phyloP scores from a whole-genome alignment of 768 basidiomycete species.

The Tulasnella sp. region DNA sequence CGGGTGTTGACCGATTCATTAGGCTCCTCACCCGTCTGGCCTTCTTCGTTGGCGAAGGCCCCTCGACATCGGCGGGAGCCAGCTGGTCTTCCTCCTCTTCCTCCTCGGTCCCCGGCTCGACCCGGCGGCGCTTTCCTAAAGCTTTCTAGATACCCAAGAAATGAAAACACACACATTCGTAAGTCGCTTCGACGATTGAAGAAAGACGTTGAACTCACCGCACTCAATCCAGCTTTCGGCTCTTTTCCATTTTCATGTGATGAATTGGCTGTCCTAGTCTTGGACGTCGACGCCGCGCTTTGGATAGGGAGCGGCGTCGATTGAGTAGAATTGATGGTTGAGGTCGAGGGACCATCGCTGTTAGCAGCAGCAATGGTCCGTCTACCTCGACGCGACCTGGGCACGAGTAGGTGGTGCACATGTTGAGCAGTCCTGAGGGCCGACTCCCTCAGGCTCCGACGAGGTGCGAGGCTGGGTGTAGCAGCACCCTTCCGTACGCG shows the following conservation, averaged over 20 bases:
- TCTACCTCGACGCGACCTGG: neutral
- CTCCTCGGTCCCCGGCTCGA: neutral
- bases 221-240: too few relatives aligned
- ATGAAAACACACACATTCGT: neutral
- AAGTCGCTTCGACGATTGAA: neutral
- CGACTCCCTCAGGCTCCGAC: neutral
- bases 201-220: too few relatives aligned
- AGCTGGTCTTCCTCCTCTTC: neutral
- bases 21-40: neutral
- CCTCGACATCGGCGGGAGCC: neutral
- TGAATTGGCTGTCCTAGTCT: too few relatives aligned
- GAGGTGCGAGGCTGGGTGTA: neutral
- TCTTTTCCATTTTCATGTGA: too few relatives aligned
- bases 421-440: neutral
- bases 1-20: neutral
- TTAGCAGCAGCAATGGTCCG: too few relatives aligned
- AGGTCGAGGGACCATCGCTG: too few relatives aligned
- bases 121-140: neutral
- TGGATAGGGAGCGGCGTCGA: too few relatives aligned
- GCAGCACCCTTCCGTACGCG: neutral
- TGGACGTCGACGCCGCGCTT: too few relatives aligned
- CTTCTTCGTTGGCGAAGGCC: neutral
- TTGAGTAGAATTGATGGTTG: too few relatives aligned
- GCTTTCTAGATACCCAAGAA: neutral
- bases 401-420: neutral